Evolutionary conservation across 139 green algal species (phyloP).

Genomic region (Picochlorum sp.): DNA sequence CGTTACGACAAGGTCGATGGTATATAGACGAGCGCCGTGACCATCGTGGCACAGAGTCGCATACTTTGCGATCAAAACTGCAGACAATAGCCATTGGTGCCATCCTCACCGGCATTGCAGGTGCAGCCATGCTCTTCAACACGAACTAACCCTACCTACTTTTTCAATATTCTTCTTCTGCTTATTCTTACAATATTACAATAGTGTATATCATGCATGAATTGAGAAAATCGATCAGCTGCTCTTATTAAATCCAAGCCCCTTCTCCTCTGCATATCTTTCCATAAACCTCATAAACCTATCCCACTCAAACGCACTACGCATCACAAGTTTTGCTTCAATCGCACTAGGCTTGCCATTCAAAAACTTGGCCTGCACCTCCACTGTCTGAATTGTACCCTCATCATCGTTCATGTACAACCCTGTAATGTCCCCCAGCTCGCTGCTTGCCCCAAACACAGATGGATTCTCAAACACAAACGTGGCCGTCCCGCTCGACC

Average conservation of each 20-base stretch:
- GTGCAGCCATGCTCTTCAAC: too few relatives aligned
- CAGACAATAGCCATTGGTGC: too few relatives aligned
- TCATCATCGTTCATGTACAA: constrained; percentile 96
- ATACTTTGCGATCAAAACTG: too few relatives aligned
- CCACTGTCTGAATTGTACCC: constrained; percentile 74
- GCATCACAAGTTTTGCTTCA: constrained; percentile 52
- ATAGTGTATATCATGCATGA: too few relatives aligned
- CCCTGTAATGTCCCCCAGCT: constrained; percentile 89
- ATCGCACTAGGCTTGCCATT: constrained; percentile 86
- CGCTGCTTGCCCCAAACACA: constrained; percentile 78
- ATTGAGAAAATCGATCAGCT: too few relatives aligned
- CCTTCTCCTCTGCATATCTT: constrained; percentile 79
- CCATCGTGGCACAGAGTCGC: too few relatives aligned
- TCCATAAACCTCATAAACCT: constrained; percentile 99
- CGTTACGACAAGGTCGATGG: too few relatives aligned
- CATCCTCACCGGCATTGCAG: too few relatives aligned
- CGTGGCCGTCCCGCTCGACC: constrained; percentile 70
- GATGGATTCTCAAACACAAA: constrained; percentile 87
- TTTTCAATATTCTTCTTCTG: background rate
- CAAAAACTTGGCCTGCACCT: constrained; percentile 95
- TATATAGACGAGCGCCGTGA: too few relatives aligned
- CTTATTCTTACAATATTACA: too few relatives aligned
- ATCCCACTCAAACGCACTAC: constrained; percentile 78
- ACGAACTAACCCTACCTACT: background rate
- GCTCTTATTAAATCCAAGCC: constrained; percentile 59